Conservation (phyloP, 305 asterid species). For the Solanum aculeatissimum region DNA sequence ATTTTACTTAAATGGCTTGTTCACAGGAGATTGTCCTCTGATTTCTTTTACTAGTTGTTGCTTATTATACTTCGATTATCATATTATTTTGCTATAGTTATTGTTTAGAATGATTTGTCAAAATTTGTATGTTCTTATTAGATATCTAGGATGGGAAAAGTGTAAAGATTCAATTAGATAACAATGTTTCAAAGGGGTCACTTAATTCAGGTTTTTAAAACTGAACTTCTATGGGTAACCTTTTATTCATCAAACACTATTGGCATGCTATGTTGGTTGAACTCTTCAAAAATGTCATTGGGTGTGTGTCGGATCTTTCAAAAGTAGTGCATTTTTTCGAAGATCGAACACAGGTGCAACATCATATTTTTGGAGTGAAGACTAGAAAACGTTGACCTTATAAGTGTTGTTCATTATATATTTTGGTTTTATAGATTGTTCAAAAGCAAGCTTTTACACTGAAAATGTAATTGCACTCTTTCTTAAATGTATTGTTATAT, state of each 20-base stretch:
- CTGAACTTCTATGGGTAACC: not conserved
- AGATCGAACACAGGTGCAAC: not conserved
- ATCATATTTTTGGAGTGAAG: not conserved
- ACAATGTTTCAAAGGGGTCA: not conserved
- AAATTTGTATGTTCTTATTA: not conserved
- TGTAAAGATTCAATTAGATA: not conserved
- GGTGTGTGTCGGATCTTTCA: not conserved
- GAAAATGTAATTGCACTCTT: not conserved
- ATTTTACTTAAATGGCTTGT: not conserved
- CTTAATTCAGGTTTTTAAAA: not conserved
- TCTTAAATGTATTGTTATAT: not conserved
- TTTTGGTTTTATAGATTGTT: not conserved
- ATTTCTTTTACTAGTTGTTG: not conserved
- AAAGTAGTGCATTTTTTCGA: not conserved
- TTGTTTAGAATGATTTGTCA: not conserved
- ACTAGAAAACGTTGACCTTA: not conserved
- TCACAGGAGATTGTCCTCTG: not conserved
- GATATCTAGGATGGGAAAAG: not conserved
- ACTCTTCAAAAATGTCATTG: not conserved
- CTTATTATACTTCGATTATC: not conserved
- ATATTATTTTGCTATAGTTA: not conserved
- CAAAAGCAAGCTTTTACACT: not conserved
- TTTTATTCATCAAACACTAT: not conserved
- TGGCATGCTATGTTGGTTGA: not conserved
- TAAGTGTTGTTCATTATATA: not conserved